Conservation (phyloP, 805 yeast species). For the Candida corydali region DNA sequence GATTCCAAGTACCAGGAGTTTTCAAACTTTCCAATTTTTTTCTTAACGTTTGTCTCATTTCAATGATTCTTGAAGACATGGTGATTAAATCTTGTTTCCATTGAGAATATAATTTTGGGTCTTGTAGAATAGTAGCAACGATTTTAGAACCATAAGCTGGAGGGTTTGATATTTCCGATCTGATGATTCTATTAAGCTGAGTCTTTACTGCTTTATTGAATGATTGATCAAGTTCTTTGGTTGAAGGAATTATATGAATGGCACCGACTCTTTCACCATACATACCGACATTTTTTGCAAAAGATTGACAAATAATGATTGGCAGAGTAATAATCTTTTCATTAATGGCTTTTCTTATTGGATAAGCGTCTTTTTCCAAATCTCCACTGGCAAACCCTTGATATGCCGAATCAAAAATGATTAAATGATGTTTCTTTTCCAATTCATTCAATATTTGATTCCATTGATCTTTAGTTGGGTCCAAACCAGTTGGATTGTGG, state of each 20-base stretch:
- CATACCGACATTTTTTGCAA: constrained; percentile 95
- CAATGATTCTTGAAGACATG: constrained; percentile 79
- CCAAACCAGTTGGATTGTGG: constrained; percentile 97
- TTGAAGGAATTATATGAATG: constrained; percentile 66
- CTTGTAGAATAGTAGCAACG: constrained; percentile 69
- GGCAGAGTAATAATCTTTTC: constrained; percentile 23
- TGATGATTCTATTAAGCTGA: constrained; percentile 69
- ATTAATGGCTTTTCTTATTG: constrained; percentile 62
- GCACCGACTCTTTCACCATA: constrained; percentile 98
- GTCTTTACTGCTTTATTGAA: constrained; percentile 60
- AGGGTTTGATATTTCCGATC: constrained; percentile 89
- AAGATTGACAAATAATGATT: constrained; percentile 79
- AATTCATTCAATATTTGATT: constrained; percentile 57
- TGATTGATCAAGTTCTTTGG: constrained; percentile 19
- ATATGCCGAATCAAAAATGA: constrained; percentile 90
- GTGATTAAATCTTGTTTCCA: constrained; percentile 83
- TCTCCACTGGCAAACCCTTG: constrained; percentile 96
- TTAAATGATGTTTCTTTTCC: constrained; percentile 61
- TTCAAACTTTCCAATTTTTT: constrained; percentile 50
- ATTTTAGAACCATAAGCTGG: constrained; percentile 95
- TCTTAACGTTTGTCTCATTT: constrained; percentile 72
- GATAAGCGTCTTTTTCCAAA: constrained; percentile 77
- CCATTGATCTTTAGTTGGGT: constrained; percentile 87
- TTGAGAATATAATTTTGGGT: constrained; percentile 62
- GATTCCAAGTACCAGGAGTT: constrained; percentile 93